Evolutionary conservation across 169 alveolate species (phyloP).

Genomic region (Plasmodium knowlesi): DNA sequence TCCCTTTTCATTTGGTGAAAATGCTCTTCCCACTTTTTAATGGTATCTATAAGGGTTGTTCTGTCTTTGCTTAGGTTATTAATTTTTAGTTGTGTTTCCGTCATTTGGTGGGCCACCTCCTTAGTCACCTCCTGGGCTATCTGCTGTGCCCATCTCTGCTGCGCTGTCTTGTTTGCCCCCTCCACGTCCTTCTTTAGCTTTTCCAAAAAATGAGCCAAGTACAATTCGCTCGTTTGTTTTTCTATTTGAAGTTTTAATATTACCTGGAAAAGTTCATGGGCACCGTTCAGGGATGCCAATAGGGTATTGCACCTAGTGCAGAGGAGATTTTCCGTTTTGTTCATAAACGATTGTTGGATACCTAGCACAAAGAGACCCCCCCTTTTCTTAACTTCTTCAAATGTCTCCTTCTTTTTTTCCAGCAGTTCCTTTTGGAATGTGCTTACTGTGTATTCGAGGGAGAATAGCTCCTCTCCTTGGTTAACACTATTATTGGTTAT

Average conservation of each 20-base stretch:
- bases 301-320: constrained; percentile 25
- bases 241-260: constrained; percentile 68
- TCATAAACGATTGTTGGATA: constrained; percentile 50
- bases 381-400: constrained; percentile 39
- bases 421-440: constrained; percentile 30
- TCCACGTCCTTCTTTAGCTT: constrained; percentile 29
- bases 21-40: constrained; percentile 17
- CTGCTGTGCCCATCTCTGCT: neutral
- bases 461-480: neutral
- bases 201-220: constrained; percentile 43
- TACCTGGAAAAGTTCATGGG: constrained; percentile 22
- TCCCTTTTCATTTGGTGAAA: constrained; percentile 45
- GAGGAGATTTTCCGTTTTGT: constrained; percentile 38
- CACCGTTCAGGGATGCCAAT: neutral
- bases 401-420: constrained; percentile 8
- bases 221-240: constrained; percentile 69
- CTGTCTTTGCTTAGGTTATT: constrained; percentile 20
- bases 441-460: constrained; percentile 12
- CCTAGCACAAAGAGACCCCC: constrained; percentile 27
- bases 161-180: neutral
- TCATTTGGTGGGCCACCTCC: neutral
- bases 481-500: neutral
- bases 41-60: constrained; percentile 1
- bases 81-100: constrained; percentile 12
- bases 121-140: neutral